Conservation (phyloP, 2,329 filamentous ascomycete species). For the Calonectria naviculata region DNA sequence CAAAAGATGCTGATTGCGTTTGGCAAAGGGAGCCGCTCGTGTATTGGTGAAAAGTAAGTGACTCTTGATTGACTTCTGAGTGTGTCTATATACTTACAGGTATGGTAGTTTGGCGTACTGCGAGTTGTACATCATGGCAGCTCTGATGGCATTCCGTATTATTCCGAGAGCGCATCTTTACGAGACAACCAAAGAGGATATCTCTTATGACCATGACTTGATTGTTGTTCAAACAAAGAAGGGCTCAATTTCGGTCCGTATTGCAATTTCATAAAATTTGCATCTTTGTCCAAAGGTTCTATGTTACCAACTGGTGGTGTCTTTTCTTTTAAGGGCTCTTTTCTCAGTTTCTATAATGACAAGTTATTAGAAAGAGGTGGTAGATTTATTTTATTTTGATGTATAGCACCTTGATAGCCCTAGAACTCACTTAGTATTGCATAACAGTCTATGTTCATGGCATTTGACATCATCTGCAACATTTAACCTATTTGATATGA, state of each 20-base stretch:
- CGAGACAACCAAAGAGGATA: conserved; percentile 28
- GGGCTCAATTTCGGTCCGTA: conserved; percentile 24
- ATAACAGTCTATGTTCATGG: too few species aligned
- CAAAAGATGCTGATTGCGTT: conserved; percentile 35
- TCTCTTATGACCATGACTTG: conserved; percentile 32
- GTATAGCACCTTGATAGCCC: too few species aligned
- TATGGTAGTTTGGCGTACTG: conserved; percentile 29
- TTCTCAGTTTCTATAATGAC: too few species aligned
- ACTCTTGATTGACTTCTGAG: rapidly evolving
- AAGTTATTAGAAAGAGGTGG: too few species aligned
- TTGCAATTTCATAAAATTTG: neutral
- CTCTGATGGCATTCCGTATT: conserved; percentile 21
- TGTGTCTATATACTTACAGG: neutral
- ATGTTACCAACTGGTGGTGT: too few species aligned
- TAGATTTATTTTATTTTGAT: too few species aligned
- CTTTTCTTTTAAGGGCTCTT: too few species aligned
- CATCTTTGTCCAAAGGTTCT: too few species aligned
- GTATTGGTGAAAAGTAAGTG: conserved; percentile 35
- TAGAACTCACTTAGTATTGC: too few species aligned
- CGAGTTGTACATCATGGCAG: conserved; percentile 30
- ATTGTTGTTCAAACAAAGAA: conserved; percentile 33
- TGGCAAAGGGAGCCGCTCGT: conserved; percentile 34
- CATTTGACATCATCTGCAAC: too few species aligned
- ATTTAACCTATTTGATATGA: too few species aligned
- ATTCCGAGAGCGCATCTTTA: conserved; percentile 27